Evolutionary conservation across 2,329 filamentous ascomycete species (phyloP), one percentile per base, ranked within the genome.

Genomic region (Clarireedia monteithiana): DNA sequence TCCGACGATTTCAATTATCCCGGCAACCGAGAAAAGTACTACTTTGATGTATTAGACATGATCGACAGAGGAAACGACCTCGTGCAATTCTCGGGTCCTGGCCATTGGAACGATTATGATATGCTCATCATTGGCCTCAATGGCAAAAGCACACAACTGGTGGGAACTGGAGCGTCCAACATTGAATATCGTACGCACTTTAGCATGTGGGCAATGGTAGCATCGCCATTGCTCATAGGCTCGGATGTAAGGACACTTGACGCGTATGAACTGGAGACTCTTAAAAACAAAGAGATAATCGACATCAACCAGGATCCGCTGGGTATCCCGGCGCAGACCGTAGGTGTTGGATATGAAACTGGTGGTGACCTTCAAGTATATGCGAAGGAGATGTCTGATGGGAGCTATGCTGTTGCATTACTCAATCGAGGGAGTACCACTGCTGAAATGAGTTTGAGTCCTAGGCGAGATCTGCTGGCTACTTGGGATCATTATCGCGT

Each of bases 31-130:
- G 57, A 63, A 10, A 60, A 63, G 9, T 62, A 63, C 40, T 64
- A 60, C 47, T 63, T 63, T 44, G 62, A 63, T 49, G 61, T 64
- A 0, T 39, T 69, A 3, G 68, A 71, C 52, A 78, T 80, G 52
- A 62, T 77, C 27, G 80, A 79, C 63, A 70, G 75, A 34, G 77
- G 75, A n/a, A 71, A 70, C 27, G 77, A 79, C 62, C 63, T 71
- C 50, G 66, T 74, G 58, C 70, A 77, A 53, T 66, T 68, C 4
- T 72, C 70, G 27, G 67, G 74, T 34, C 80, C 80, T 59, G 78
- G 75, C 68, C 74, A 75, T 10, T 74, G 75, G 60, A 75, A 74
- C 4, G 78, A 82, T 59, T 58, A 60, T 24, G 64, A 66, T 47
- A 64, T 65, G 62, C 55, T 66, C 2, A 64, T 65, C 15, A 55